These are phyloP conservation scores for Xanthoceras sorbifolium DNA, from an alignment of 345 rosid species.

Conservation along the genomic window DNA sequence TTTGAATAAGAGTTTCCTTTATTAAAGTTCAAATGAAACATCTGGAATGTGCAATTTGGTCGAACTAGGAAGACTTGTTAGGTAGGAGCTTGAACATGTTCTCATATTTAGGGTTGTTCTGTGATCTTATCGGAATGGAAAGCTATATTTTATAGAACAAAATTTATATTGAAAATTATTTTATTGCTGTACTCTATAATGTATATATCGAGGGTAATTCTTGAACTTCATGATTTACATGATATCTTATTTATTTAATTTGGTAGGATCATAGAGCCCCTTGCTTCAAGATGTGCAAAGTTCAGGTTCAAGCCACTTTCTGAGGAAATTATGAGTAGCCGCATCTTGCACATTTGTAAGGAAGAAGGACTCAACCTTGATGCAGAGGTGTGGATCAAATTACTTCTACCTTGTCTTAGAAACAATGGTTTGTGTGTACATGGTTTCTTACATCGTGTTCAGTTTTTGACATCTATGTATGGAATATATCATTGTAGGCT, in stretches of 20 bases:
- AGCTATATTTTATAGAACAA: not conserved
- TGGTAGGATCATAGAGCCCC: conserved; percentile 92
- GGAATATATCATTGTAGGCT: conserved; percentile 47
- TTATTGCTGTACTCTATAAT: conserved; percentile 1
- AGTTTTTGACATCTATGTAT: conserved; percentile 20
- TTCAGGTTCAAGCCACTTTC: conserved; percentile 97
- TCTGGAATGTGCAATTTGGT: not conserved
- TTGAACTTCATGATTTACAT: conserved; percentile 19
- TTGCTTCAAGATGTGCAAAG: conserved; percentile 99
- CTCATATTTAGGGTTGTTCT: not conserved
- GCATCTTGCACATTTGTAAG: conserved; percentile 76
- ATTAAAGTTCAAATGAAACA: not conserved
- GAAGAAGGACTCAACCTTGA: conserved; percentile 83
- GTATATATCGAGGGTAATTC: not conserved
- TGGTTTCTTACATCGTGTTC: not conserved
- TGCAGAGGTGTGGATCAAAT: conserved; percentile 54
- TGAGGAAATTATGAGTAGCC: conserved; percentile 85
- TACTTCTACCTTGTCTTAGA: conserved; percentile 25
- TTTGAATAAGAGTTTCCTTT: not conserved
- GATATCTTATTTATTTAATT: conserved; percentile 12
- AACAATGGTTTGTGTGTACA: not conserved
- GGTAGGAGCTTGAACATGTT: conserved; percentile 5
- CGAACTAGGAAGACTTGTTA: not conserved
- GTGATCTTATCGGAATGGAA: conserved; percentile 1
- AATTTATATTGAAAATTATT: not conserved